Evolutionary conservation across 116 monocot species (phyloP).

Genomic region (Iris pallida): DNA sequence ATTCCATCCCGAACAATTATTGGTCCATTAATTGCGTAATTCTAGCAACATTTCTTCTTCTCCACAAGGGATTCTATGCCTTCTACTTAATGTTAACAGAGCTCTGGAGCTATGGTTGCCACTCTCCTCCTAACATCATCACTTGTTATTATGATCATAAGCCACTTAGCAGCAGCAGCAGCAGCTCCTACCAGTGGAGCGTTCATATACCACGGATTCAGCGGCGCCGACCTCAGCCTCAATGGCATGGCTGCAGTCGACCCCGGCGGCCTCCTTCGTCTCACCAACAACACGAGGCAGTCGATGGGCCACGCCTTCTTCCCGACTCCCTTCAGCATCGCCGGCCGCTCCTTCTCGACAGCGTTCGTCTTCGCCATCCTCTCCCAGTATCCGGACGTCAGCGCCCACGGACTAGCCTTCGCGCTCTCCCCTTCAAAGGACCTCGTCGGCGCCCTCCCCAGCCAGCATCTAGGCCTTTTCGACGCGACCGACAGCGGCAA

Average conservation of each 20-base stretch:
- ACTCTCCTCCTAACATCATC: too few species aligned
- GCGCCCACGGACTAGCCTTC: slow-evolving; percentile 55
- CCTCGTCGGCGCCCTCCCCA: slow-evolving; percentile 25
- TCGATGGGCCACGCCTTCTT: slow-evolving; percentile 32
- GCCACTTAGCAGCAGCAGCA: neutral
- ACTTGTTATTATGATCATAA: too few species aligned
- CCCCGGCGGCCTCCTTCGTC: slow-evolving; percentile 27
- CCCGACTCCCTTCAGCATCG: slow-evolving; percentile 1
- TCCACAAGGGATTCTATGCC: too few species aligned
- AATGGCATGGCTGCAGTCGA: slow-evolving; percentile 17
- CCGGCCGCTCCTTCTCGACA: slow-evolving; percentile 19
- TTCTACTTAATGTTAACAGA: too few species aligned
- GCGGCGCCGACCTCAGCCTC: slow-evolving; percentile 15
- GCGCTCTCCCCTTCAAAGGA: slow-evolving; percentile 38
- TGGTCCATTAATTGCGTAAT: too few species aligned
- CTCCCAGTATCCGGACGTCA: slow-evolving; percentile 28
- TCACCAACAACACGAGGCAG: slow-evolving; percentile 26
- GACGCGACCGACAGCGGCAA: slow-evolving; percentile 29
- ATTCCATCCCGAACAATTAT: too few species aligned
- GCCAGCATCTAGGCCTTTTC: slow-evolving; percentile 46
- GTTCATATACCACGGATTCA: slow-evolving; percentile 31
- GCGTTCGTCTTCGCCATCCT: slow-evolving; percentile 58
- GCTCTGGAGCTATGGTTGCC: too few species aligned
- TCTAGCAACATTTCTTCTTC: too few species aligned
- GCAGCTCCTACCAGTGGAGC: neutral